Percentiles rank a stretch among this genome's conserved stretches.
These are phyloP conservation scores for Macrophomina phaseolina DNA, from an alignment of 2,329 filamentous ascomycete species.

Conservation along the genomic window DNA sequence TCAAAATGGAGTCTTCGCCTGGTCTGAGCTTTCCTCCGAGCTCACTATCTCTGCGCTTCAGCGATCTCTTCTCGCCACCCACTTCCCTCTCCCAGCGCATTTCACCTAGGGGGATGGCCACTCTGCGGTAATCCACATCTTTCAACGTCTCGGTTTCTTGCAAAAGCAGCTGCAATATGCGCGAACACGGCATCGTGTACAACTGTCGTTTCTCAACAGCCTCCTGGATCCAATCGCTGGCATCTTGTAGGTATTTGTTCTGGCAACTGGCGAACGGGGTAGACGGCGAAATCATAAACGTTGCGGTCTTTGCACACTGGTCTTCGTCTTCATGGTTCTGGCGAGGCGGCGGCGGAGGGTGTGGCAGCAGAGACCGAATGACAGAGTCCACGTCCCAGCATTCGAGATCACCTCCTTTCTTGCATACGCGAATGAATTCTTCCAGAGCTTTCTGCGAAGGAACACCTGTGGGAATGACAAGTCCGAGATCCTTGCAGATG, in stretches of 20 bases:
- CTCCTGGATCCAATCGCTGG: constrained; percentile 80
- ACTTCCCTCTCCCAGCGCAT: constrained; percentile 86
- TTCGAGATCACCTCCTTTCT: constrained; percentile 79
- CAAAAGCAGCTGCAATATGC: constrained; percentile 76
- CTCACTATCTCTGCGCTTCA: constrained; percentile 64
- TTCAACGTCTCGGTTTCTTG: constrained; percentile 76
- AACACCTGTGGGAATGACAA: constrained; percentile 65
- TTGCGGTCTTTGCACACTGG: constrained; percentile 71
- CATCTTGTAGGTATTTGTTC: constrained; percentile 82
- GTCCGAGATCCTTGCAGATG: constrained; percentile 82
- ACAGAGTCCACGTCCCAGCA: constrained; percentile 89
- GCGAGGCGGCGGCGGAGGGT: constrained; percentile 67
- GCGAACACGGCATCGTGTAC: constrained; percentile 76
- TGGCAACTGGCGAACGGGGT: constrained; percentile 81
- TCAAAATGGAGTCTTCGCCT: constrained; percentile 58
- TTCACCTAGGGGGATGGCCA: constrained; percentile 87
- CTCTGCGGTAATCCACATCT: constrained; percentile 73
- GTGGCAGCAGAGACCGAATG: constrained; percentile 81
- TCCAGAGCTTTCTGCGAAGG: constrained; percentile 65
- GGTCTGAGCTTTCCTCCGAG: constrained; percentile 34
- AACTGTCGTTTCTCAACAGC: constrained; percentile 75
- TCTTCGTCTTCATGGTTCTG: constrained; percentile 67
- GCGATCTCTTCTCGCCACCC: constrained; percentile 30
- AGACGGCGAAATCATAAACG: constrained; percentile 81
- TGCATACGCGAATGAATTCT: constrained; percentile 78